Percentiles rank a stretch among this genome's conserved stretches.
Evolutionary conservation across 768 basidiomycete genomes (phyloP).

Genomic region (Boletus patriciae): DNA sequence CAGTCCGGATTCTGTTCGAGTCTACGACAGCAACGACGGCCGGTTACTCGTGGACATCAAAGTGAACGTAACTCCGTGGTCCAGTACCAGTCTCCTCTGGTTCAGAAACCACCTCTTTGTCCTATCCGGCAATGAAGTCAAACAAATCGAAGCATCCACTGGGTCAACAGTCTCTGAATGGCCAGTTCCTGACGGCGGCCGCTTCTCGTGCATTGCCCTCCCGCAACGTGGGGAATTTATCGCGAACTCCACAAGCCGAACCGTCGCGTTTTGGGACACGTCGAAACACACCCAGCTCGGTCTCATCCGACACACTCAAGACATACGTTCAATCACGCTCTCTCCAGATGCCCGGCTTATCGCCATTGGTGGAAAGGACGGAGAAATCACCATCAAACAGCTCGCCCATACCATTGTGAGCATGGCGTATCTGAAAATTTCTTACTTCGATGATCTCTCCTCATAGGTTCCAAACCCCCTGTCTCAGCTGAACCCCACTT

Average conservation of each 20-base stretch:
- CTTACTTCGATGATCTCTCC: neutral
- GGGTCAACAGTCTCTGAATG: neutral
- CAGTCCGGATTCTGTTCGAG: neutral
- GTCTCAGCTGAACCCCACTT: neutral
- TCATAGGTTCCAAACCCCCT: too few species aligned
- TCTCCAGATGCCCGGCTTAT: neutral
- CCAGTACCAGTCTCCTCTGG: slow-evolving; percentile 1
- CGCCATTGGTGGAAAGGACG: neutral
- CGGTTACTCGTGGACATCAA: neutral
- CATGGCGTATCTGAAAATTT: too few species aligned
- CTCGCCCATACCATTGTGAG: neutral
- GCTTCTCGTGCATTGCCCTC: neutral
- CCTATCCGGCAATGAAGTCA: neutral
- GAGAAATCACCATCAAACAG: neutral
- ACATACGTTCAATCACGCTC: neutral
- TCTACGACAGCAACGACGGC: neutral
- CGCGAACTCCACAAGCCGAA: neutral
- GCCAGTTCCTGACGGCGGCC: neutral
- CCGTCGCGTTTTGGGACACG: neutral
- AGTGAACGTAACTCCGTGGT: too few species aligned
- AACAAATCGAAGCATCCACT: neutral
- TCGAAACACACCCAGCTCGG: neutral
- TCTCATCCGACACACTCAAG: neutral
- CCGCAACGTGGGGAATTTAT: neutral
- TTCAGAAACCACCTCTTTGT: slow-evolving; percentile 1